These are phyloP conservation scores for Penicillium sp. DNA, from an alignment of 2,329 filamentous ascomycete genomes.

Conservation along the genomic window DNA sequence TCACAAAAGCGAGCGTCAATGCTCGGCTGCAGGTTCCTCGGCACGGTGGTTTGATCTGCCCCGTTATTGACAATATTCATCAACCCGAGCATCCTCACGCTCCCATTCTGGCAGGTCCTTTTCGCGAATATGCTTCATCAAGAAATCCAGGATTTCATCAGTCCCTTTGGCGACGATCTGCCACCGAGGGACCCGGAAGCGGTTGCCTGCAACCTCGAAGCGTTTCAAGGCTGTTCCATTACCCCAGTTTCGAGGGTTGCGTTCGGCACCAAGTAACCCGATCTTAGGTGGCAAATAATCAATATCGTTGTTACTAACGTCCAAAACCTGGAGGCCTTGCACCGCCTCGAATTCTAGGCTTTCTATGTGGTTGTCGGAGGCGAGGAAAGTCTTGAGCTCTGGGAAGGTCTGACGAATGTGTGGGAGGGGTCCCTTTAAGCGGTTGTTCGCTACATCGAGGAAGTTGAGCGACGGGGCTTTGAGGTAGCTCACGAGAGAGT, in stretches of 20 bases:
- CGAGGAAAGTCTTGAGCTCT: slow-evolving; percentile 63
- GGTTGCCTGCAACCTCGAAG: slow-evolving; percentile 76
- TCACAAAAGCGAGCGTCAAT: background rate
- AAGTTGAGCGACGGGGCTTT: slow-evolving; percentile 69
- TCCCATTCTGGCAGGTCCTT: slow-evolving; percentile 40
- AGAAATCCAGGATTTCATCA: slow-evolving; percentile 73
- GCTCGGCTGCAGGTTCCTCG: background rate
- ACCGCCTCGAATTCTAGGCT: slow-evolving; percentile 69
- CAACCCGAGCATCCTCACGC: slow-evolving; percentile 18
- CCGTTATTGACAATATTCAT: slow-evolving; percentile 6
- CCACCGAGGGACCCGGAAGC: slow-evolving; percentile 80
- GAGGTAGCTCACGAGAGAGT: slow-evolving; percentile 60
- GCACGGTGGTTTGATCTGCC: background rate
- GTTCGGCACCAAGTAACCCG: slow-evolving; percentile 64
- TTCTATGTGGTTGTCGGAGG: slow-evolving; percentile 71
- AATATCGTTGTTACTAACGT: slow-evolving; percentile 81
- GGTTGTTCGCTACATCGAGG: slow-evolving; percentile 77
- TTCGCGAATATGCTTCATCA: slow-evolving; percentile 68
- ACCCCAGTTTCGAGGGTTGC: slow-evolving; percentile 33
- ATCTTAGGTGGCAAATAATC: slow-evolving; percentile 73
- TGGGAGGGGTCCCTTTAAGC: slow-evolving; percentile 64
- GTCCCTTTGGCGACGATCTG: slow-evolving; percentile 82
- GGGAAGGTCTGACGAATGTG: slow-evolving; percentile 63
- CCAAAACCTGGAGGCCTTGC: slow-evolving; percentile 67
- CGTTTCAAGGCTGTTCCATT: slow-evolving; percentile 53